Base-by-base conservation (phyloP, 2,329 filamentous ascomycete species). In the Sordariomycetes sp. region DNA sequence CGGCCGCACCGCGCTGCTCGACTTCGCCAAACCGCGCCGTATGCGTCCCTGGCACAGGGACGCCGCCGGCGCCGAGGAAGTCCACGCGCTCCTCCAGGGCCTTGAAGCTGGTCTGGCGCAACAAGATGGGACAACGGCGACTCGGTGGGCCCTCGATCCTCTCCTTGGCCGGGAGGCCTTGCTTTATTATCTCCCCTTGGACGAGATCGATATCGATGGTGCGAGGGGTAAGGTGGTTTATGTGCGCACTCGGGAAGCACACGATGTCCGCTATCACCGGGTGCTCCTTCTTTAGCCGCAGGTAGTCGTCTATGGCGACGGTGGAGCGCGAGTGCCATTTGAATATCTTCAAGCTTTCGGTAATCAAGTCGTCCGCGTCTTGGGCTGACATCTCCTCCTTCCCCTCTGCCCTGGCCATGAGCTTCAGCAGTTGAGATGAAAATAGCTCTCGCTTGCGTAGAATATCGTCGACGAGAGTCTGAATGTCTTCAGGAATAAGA, bases 51-150 rank as follows among this genome's bases (percentile, higher is more conserved):
- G 65, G 59, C 6, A 70, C 64, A 0, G 68, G 58, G 7, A 25
- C 12, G 20, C 20, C 62, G 5, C 62, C 53, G 0, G 62, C 50
- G 14, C 65, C 64, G 1, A 59, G 62, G 60, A 80, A 80, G 1
- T 67, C 65, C 3, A 80, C 72, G 0, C 65, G 66, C 62, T 81
- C 79, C 56, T 79, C 73, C 0, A 80, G 63, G 0, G 79, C 79
- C 1, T 75, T 66, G 59, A 82, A 81, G 59, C 79, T 82, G 0
- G 79, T 81, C 60, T 81, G 79, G 0, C 78, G 71, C 8, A 81
- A 66, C 1, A 81, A 68, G 6, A 81, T 76, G 0, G 73, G 73
- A 32, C 72, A 78, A 1, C 61, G 58, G 2, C 77, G 67, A 1
- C 60, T 58, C 0, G 79, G 79, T 0, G 79, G 79, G 0, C 79